These are phyloP conservation scores for Baudoinia panamericana DNA, from an alignment of 495 filamentous ascomycete species.

Conservation along the genomic window DNA sequence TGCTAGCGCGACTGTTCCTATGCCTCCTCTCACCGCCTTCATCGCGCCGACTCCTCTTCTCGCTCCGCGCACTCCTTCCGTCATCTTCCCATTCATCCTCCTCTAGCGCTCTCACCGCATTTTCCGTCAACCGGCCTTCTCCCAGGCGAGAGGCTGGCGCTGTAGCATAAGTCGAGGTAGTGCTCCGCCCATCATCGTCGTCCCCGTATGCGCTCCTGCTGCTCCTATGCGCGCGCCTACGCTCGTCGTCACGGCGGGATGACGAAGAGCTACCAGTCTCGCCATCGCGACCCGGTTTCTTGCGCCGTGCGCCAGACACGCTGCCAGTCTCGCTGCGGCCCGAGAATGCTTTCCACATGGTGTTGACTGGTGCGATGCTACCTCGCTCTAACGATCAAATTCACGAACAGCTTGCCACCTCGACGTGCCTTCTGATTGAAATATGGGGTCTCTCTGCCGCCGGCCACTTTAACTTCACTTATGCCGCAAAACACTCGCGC, in stretches of 20 bases:
- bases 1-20: constrained; percentile 4
- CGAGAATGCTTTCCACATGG: constrained; percentile 20
- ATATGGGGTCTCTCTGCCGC: no score
- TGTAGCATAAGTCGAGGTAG: constrained; percentile 9
- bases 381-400: not conserved
- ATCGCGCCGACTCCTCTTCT: constrained; percentile 4
- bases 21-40: constrained; percentile 5
- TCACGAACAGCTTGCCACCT: not conserved
- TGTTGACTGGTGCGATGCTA: not conserved
- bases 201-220: constrained; percentile 10
- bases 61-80: constrained; percentile 10
- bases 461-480: not conserved
- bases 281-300: constrained; percentile 13
- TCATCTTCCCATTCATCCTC: constrained; percentile 18
- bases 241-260: constrained; percentile 3
- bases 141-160: constrained; percentile 11
- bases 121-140: constrained; percentile 12
- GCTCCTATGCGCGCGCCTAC: constrained; percentile 1
- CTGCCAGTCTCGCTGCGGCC: constrained; percentile 19
- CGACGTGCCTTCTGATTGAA: not conserved
- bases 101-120: constrained; percentile 12
- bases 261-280: constrained; percentile 1
- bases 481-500: not conserved
- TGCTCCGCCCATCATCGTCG: constrained; percentile 7
- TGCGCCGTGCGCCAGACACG: constrained; percentile 6